Evolutionary conservation across 1,284 basidiomycete genomes (phyloP).

Genomic region (Amylostereum areolatum): DNA sequence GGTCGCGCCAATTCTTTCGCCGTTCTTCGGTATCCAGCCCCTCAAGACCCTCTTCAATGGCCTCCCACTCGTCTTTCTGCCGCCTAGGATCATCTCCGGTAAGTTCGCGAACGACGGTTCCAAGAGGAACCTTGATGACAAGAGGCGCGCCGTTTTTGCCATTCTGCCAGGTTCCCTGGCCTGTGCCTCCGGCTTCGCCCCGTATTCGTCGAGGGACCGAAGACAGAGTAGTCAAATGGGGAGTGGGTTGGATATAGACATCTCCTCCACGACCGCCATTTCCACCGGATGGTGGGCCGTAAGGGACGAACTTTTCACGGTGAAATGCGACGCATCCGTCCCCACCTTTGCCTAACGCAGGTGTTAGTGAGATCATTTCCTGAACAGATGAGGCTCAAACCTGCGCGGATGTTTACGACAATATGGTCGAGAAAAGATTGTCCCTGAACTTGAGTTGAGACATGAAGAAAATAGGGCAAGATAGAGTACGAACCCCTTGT

Average conservation of each 20-base stretch:
- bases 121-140: conserved; percentile 78
- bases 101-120: conserved; percentile 82
- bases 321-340: conserved; percentile 82
- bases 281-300: conserved; percentile 86
- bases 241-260: conserved; percentile 76
- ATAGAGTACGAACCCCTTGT: conserved; percentile 48
- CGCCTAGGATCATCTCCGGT: conserved; percentile 55
- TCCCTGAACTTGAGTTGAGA: conserved; percentile 40
- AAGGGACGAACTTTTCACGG: conserved; percentile 70
- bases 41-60: conserved; percentile 55
- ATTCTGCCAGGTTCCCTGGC: conserved; percentile 81
- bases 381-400: conserved; percentile 29
- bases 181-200: conserved; percentile 64
- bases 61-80: conserved; percentile 60
- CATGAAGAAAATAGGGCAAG: neutral
- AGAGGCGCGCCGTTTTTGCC: conserved; percentile 71
- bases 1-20: conserved; percentile 54
- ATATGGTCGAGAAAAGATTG: conserved; percentile 79
- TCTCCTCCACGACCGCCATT: conserved; percentile 86
- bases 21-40: conserved; percentile 43
- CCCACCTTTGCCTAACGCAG: conserved; percentile 66
- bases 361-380: conserved; percentile 9
- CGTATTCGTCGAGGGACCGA: conserved; percentile 64
- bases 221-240: conserved; percentile 72
- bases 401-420: conserved; percentile 70